Evolutionary conservation across 2,329 filamentous ascomycete species (phyloP), one percentile per base, ranked within the genome.

Genomic region (Furcasterigmium sp.): DNA sequence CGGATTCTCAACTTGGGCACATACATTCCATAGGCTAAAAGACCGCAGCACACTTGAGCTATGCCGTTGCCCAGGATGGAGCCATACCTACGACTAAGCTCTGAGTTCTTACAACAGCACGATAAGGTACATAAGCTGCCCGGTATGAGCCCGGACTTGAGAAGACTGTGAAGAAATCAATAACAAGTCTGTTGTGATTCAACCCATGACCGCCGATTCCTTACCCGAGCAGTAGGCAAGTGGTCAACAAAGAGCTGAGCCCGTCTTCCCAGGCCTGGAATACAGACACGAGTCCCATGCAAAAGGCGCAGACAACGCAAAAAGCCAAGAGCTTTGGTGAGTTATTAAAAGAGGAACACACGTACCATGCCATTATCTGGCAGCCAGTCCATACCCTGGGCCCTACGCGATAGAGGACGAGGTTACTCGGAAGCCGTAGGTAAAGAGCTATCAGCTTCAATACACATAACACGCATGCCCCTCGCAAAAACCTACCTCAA

Each of bases 81-180:
- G 38, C 55, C 56, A 41, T 71, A 67, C 3, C 69, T 55, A 48
- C 67, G 69, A 37, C 64, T 67, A 0, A 63, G 69, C 45, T 73
- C 68, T 8, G 60, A 56, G 4, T 61, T 59, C 26, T 67, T 72
- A 44, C 72, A 72, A 67, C 67, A 72, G 4, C 62, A 58, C 0
- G 68, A 69, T 0, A 73, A 60, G 0, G 69, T 71, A 52, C 63
- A 73, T 3, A 72, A 55, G 5, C 67, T 65, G 2, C 64, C 69
- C 4, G 68, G 69, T 37, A 69, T 72, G 45, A 69, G 68, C 4
- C 67, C 67, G 2, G 63, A 26, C 23, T 26, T 11, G 23, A 26
- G 23, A 26, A 26, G 23, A 26, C 23, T 26, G 23, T 11, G 7
- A 7, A 7, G 23, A 11, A 11, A 11, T 26, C 23, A 26, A 26